A percentile compares a stretch with the other conserved stretches of the same genome.
Conservation (phyloP, 495 filamentous ascomycete genomes). For the Aspergillus bertholletiae region DNA sequence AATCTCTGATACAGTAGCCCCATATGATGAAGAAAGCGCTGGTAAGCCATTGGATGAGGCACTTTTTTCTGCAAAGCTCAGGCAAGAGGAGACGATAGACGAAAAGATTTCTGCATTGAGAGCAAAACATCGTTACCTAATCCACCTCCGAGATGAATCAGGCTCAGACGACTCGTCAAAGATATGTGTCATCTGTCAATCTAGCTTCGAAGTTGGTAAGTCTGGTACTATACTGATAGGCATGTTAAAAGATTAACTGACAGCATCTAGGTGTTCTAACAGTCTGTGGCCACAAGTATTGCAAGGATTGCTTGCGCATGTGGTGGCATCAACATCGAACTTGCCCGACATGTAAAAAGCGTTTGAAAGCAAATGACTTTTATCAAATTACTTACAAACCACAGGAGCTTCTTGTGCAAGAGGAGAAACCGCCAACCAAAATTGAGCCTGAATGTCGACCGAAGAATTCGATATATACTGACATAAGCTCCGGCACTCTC, state of each 20-base stretch:
- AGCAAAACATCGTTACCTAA: slow-evolving; percentile 69
- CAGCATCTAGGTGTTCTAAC: slow-evolving; percentile 60
- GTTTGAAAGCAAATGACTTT: slow-evolving; percentile 58
- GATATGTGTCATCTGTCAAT: slow-evolving; percentile 79
- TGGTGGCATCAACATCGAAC: slow-evolving; percentile 68
- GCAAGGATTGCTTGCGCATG: slow-evolving; percentile 72
- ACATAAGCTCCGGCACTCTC: slow-evolving; percentile 66
- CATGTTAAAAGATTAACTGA: slow-evolving; percentile 10
- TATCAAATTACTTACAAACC: slow-evolving; percentile 84
- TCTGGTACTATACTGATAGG: background rate
- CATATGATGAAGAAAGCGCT: slow-evolving; percentile 58
- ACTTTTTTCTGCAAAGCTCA: slow-evolving; percentile 31
- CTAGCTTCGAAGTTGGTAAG: slow-evolving; percentile 66
- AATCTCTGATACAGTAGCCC: slow-evolving; percentile 80
- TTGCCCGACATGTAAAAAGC: slow-evolving; percentile 76
- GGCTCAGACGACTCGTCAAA: slow-evolving; percentile 50
- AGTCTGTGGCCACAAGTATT: slow-evolving; percentile 86
- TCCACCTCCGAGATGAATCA: slow-evolving; percentile 57
- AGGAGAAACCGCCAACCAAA: slow-evolving; percentile 49
- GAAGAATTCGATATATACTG: slow-evolving; percentile 65
- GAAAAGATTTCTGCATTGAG: slow-evolving; percentile 56
- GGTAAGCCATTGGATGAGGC: slow-evolving; percentile 38
- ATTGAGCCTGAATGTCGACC: slow-evolving; percentile 25
- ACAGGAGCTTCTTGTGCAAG: slow-evolving; percentile 62
- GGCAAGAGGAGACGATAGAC: slow-evolving; percentile 47